phyloP scores from a whole-genome alignment of 345 rosid genomes.

The Populus davidiana region DNA sequence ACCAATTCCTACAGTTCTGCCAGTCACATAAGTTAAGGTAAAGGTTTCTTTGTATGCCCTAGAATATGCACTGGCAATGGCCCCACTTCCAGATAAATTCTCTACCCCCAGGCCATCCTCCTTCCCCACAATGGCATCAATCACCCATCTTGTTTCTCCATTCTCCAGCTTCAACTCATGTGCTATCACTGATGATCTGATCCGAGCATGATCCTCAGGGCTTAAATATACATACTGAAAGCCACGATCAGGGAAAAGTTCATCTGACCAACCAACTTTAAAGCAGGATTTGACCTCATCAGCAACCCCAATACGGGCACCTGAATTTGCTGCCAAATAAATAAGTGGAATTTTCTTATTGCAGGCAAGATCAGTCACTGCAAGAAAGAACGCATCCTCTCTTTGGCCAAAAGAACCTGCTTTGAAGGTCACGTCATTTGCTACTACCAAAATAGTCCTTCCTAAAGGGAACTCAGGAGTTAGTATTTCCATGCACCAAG shows the following conservation, averaged over 20 bases:
- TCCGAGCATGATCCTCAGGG: constrained; percentile 66
- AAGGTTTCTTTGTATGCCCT: constrained; percentile 96
- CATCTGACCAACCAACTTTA: constrained; percentile 95
- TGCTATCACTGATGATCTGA: constrained; percentile 78
- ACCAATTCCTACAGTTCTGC: constrained; percentile 96
- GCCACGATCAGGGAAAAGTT: constrained; percentile 79
- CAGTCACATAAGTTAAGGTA: constrained; percentile 91
- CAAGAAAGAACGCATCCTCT: constrained; percentile 96
- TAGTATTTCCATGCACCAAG: constrained; percentile 87
- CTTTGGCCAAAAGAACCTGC: constrained; percentile 98
- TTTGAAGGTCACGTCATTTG: constrained; percentile 95
- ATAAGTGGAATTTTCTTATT: constrained; percentile 78
- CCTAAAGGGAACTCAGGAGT: constrained; percentile 97
- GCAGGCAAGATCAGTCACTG: constrained; percentile 93
- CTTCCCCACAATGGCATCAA: constrained; percentile 90
- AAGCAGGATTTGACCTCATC: constrained; percentile 92
- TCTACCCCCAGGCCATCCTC: constrained; percentile 98
- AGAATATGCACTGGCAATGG: constrained; percentile 96
- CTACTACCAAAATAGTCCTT: constrained; percentile 68
- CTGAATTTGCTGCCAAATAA: constrained; percentile 98
- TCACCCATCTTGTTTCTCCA: constrained; percentile 90
- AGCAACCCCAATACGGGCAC: constrained; percentile 95
- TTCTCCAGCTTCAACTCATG: constrained; percentile 70
- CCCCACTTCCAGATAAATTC: constrained; percentile 95
- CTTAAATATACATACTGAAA: constrained; percentile 84